Evolutionary conservation across 805 yeast species (phyloP), one percentile per base, ranked within the genome.

Genomic region (Citeromyces matritensis): DNA sequence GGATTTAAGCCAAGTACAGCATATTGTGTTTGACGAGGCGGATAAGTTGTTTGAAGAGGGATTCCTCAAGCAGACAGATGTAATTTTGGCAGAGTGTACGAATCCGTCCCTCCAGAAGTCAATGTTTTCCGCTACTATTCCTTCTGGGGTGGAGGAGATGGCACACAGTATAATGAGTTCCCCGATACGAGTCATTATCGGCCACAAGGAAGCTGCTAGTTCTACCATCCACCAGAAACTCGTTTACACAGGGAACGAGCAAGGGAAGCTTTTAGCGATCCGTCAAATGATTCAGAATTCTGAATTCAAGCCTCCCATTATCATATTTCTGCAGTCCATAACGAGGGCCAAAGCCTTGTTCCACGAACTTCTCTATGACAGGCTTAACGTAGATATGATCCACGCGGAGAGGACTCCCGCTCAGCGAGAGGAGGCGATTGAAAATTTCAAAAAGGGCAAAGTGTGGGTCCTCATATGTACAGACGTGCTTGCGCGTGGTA

Each of bases 381-480:
- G 75, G 42, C 57, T 91, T 39, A 88, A 85, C 44, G 95, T 91
- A 27, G 98, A 88, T 48, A 95, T 83, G 11, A 85, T 91, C 30
- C 97, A 91, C 49, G 91, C 96, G 1, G 97, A 91, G 43, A 73
- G 93, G 53, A 80, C 96, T 0, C 84, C 78, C 33, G 64, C 69
- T 23, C 97, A 91, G 57, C 71, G 98, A 57, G 84, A 82, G 36
- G 73, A 71, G 26, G 80, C 80, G 12, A 81, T 91, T 38, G 81
- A 81, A 46, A 62, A 80, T 41, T 91, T 91, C 58, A 82, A 74
- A 51, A 68, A 65, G 34, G 99, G 98, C 17, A 93, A 88, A 21
- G 63, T 86, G 21, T 91, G 98, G 98, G 94, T 91, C 29, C 63
- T 91, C 39, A 88, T 91, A 33, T 85, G 96, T 51, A 91, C 99